Evolutionary conservation across 345 rosid species (phyloP), one percentile per base, ranked within the genome.

Genomic region (Combretum micranthum): DNA sequence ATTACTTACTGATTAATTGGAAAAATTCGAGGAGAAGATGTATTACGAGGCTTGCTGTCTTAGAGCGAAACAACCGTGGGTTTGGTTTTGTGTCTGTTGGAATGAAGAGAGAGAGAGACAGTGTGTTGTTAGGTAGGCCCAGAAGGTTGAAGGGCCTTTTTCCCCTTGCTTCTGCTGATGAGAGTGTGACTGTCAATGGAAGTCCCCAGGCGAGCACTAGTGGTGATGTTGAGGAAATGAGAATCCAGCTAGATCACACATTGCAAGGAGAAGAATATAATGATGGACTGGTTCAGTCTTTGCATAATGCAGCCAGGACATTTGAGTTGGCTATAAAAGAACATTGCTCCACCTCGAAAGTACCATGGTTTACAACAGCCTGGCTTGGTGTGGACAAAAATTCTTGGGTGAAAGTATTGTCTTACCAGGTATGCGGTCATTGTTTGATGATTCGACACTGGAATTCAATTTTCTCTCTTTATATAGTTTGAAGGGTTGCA

Each of bases 301-400:
- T 93, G 57, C 89, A 93, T 67, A 94, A 89, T 53, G 84, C 89
- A 44, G 97, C 97, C 20, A 83, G 97, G 72, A 76, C 72, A 60
- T 83, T 89, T 77, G 97, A 89, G 77, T 64, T 89, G 67, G 83
- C 86, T 4, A 76, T 85, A 70, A 83, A 69, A 67, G 83, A 83
- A 44, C 81, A 78, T 57, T 73, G 72, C 18, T 76, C 70, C 1
- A 60, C 67, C 42, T 79, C 91, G 10, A 88, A 71, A 47, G 61
- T 85, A 39, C 67, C 88, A 18, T 93, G 99, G 99, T 80, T 93
- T 62, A 79, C 99, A 47, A 78, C 83, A 19, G 83, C 90, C 42
- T 93, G 96, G 97, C 83, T 89, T 50, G 96, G 97, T 55, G 72
- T 76, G 39, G 96, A 93, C 62, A 75, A 72, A 72, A 93, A 80